Conservation (phyloP, 306 rosid genomes). For the Vachellia collinsii region DNA sequence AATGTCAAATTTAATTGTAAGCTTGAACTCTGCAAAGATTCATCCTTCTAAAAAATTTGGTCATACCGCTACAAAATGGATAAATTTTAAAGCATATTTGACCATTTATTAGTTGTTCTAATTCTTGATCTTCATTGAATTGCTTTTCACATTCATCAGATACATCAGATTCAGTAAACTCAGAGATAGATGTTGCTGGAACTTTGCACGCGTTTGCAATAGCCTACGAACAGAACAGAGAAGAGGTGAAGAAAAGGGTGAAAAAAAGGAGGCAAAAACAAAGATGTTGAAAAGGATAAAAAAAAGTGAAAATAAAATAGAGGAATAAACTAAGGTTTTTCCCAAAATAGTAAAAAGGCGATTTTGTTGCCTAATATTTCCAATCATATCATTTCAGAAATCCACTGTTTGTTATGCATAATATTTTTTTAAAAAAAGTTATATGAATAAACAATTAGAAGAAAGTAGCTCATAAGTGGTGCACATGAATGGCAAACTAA, state of each 20-base stretch:
- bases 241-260: constrained; percentile 26
- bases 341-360: neutral
- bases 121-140: constrained; percentile 71
- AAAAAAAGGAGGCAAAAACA: constrained; percentile 4
- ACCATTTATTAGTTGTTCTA: constrained; percentile 81
- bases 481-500: constrained; percentile 35
- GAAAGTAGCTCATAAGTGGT: constrained; percentile 29
- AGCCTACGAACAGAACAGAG: constrained; percentile 67
- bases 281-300: constrained; percentile 20
- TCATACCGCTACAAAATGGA: constrained; percentile 77
- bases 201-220: constrained; percentile 82
- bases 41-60: constrained; percentile 27
- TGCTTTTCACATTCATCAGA: constrained; percentile 60
- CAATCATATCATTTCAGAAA: constrained; percentile 28
- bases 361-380: constrained; percentile 35
- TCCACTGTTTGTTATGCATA: constrained; percentile 24
- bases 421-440: neutral
- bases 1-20: neutral
- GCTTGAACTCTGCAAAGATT: neutral
- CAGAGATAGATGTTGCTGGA: constrained; percentile 62
- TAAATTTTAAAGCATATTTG: constrained; percentile 79
- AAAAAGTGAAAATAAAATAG: constrained; percentile 23
- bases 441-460: neutral
- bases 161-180: constrained; percentile 65
- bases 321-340: constrained; percentile 8